Percentiles rank a stretch among this genome's conserved stretches.
phyloP scores from a whole-genome alignment of 768 basidiomycete genomes.

The Pholiota conissans region DNA sequence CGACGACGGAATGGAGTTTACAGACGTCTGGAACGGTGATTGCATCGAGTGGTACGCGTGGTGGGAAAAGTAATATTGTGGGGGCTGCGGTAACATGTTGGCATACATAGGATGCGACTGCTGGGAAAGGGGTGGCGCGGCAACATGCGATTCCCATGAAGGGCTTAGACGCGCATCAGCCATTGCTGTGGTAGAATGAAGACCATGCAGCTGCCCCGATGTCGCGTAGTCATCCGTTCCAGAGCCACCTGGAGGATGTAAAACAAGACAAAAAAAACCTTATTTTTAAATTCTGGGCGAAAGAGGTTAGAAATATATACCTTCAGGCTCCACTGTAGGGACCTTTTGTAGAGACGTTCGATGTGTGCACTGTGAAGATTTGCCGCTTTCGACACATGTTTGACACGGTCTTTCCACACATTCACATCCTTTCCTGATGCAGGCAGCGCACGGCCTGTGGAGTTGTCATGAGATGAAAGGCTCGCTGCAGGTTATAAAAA shows the following conservation, averaged over 20 bases:
- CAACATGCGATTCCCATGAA: constrained; percentile 8
- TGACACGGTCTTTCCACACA: constrained; percentile 52
- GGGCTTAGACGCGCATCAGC: background rate
- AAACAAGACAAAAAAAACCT: background rate
- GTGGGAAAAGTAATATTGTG: constrained; percentile 22
- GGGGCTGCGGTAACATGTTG: constrained; percentile 21
- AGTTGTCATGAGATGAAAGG: constrained; percentile 9
- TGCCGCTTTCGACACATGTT: constrained; percentile 43
- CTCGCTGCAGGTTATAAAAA: constrained; percentile 4
- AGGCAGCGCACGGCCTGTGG: constrained; percentile 49
- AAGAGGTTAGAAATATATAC: constrained; percentile 1
- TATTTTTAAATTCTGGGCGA: background rate
- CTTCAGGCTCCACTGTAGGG: constrained; percentile 21
- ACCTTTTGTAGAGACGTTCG: constrained; percentile 22
- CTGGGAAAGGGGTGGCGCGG: constrained; percentile 8
- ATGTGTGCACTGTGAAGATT: constrained; percentile 47
- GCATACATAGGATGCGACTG: constrained; percentile 22
- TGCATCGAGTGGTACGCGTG: constrained; percentile 8
- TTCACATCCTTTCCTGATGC: constrained; percentile 49
- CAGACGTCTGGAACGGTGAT: background rate
- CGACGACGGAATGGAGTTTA: background rate
- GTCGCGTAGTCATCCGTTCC: background rate
- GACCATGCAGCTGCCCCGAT: background rate
- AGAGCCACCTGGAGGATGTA: background rate
- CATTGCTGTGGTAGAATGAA: background rate